Base-by-base conservation (phyloP, 257 asterid species). In the Echium plantagineum region DNA sequence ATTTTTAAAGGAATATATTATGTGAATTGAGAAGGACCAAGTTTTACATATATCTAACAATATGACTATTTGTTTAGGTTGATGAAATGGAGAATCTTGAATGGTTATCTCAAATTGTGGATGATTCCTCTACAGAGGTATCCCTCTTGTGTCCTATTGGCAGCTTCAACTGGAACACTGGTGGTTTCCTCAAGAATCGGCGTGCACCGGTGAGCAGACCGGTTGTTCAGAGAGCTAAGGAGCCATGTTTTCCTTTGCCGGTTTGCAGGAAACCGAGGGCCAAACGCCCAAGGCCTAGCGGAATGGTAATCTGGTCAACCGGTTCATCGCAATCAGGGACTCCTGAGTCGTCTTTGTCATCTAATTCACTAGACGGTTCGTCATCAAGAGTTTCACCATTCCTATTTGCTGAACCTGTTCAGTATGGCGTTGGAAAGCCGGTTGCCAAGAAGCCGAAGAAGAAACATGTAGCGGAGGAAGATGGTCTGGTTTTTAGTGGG, bases 101-200 rank as follows among this genome's bases (percentile, higher is more conserved):
- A 62, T 76, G 81, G 81, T 47, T 76, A 59, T 69, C 78, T 5
- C 75, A 76, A 51, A 66, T 76, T 61, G 76, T 69, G 49, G 81
- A 76, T 26, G 76, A 76, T 64, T 57, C 78, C 7, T 63, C 31
- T 26, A 65, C 72, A 38, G 78, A 65, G 55, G 19, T 53, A 15
- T 72, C 74, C 42, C 31, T 66, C 21, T 67, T 58, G 52, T 60
- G 68, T 26, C 70, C 75, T 8, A 58, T 61, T 24, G 74, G 77
- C 12, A 47, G 42, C 13, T 42, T 68, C 18, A 59, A 21, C 61
- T 51, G 18, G 52, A 55, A 42, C 21, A 52, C 66, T 16, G 76
- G 22, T 8, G 21, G 67, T 24, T 32, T 22, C 0, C 7, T 32
- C 9, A 63, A 19, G 49, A 58, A 52, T n/a, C 48, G 69, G 51